These are phyloP conservation scores for Fusarium nurragi DNA, from an alignment of 2,329 filamentous ascomycete genomes.

Conservation along the genomic window DNA sequence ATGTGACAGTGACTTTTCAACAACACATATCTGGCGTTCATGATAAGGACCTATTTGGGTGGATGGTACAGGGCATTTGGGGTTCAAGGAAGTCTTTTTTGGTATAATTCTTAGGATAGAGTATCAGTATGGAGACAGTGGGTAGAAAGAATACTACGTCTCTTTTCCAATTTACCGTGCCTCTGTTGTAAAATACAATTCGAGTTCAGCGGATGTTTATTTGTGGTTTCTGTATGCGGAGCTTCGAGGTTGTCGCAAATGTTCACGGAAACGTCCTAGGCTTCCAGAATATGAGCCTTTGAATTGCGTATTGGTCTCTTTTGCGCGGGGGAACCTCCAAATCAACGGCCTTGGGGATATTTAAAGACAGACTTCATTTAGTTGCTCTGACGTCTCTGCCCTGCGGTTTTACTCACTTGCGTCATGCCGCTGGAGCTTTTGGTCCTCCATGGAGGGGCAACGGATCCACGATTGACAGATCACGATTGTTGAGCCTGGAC, in stretches of 20 bases:
- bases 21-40: constrained; percentile 28
- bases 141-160: constrained; percentile 10
- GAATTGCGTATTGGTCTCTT: neutral
- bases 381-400: neutral
- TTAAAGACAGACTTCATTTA: neutral
- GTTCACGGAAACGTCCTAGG: neutral
- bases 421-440: constrained; percentile 24
- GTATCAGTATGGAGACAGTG: neutral
- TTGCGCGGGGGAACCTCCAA: neutral
- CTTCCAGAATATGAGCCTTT: neutral
- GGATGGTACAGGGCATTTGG: constrained; percentile 9
- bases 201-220: neutral
- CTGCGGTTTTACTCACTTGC: constrained; percentile 13
- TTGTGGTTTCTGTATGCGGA: neutral
- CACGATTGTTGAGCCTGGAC: constrained; percentile 32
- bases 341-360: neutral
- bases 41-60: constrained; percentile 20
- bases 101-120: constrained; percentile 1
- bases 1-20: constrained; percentile 2
- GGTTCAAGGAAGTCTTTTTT: constrained; percentile 17
- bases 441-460: constrained; percentile 25
- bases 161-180: neutral
- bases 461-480: constrained; percentile 22
- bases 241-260: neutral
- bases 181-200: neutral